Percentiles rank a stretch among this genome's conserved stretches.
Evolutionary conservation across 352 stramenopile genomes (phyloP).

Genomic region (Globisporangium canariense): DNA sequence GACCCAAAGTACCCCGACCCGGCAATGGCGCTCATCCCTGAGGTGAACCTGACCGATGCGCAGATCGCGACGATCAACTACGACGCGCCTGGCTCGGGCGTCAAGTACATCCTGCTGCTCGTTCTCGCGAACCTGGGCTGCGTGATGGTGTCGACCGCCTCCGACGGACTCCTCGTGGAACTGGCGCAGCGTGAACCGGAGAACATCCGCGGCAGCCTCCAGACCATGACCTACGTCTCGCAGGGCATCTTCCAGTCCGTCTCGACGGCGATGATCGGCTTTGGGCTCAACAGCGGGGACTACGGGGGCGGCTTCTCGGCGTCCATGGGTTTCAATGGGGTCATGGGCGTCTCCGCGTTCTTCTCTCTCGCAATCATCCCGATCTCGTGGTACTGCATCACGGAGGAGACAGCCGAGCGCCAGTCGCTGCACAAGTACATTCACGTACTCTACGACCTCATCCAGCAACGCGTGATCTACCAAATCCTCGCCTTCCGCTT

Average conservation of each 20-base stretch:
- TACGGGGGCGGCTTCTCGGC: slow-evolving; percentile 43
- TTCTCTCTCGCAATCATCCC: slow-evolving; percentile 8
- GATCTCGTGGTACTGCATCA: too few relatives aligned
- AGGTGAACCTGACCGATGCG: slow-evolving; percentile 29
- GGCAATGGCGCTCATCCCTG: slow-evolving; percentile 24
- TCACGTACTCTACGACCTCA: too few relatives aligned
- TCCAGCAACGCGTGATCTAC: too few relatives aligned
- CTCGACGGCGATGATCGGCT: slow-evolving; percentile 45
- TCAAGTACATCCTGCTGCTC: slow-evolving; percentile 58
- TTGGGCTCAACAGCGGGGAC: slow-evolving; percentile 45
- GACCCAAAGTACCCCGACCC: slow-evolving; percentile 57
- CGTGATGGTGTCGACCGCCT: slow-evolving; percentile 44
- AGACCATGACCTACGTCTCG: slow-evolving; percentile 50
- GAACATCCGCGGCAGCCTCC: slow-evolving; percentile 41
- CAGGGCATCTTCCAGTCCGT: slow-evolving; percentile 32
- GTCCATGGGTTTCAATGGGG: slow-evolving; percentile 8
- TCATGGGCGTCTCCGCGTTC: slow-evolving; percentile 4
- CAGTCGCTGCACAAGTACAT: too few relatives aligned
- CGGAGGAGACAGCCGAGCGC: too few relatives aligned
- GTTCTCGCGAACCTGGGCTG: slow-evolving; percentile 53
- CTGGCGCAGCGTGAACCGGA: slow-evolving; percentile 56
- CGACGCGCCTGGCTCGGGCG: slow-evolving; percentile 35
- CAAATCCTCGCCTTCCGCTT: too few relatives aligned
- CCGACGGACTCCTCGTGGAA: slow-evolving; percentile 49
- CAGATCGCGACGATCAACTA: slow-evolving; percentile 47